Conservation (phyloP, 345 rosid genomes). For the Dovyalis caffra region DNA sequence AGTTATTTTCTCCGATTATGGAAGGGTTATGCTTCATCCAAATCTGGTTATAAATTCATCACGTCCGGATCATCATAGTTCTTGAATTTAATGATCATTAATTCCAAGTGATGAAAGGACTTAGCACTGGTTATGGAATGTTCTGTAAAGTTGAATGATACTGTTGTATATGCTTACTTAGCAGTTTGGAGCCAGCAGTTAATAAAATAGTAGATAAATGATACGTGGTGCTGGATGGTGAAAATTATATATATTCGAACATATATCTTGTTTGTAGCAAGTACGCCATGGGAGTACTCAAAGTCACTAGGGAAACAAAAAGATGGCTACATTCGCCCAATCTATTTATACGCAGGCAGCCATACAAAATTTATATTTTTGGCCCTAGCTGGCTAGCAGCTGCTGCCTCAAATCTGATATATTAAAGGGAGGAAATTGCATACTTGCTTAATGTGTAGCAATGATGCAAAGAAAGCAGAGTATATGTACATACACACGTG, state of each 20-base stretch:
- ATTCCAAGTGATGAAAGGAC: not conserved
- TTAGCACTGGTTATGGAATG: not conserved
- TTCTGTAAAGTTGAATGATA: not conserved
- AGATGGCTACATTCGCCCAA: not conserved
- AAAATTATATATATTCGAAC: not conserved
- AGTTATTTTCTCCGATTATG: not conserved
- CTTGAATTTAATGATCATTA: not conserved
- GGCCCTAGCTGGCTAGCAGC: not conserved
- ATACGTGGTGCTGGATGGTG: constrained; percentile 1
- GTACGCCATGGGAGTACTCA: not conserved
- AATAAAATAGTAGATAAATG: not conserved
- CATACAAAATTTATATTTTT: no score
- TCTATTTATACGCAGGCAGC: no score
- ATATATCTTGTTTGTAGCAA: not conserved
- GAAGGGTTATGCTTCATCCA: not conserved
- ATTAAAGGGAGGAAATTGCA: not conserved
- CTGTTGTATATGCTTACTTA: not conserved
- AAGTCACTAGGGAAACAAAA: not conserved
- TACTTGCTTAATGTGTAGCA: not conserved
- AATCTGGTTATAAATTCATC: not conserved
- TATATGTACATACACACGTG: not conserved
- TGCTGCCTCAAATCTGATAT: not conserved
- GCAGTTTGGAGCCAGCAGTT: not conserved
- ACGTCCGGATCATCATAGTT: not conserved
- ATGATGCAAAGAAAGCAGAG: not conserved